A percentile compares a stretch with the other conserved stretches of the same genome.
phyloP scores from a whole-genome alignment of 441 rosid species.

The Erodium trifolium region DNA sequence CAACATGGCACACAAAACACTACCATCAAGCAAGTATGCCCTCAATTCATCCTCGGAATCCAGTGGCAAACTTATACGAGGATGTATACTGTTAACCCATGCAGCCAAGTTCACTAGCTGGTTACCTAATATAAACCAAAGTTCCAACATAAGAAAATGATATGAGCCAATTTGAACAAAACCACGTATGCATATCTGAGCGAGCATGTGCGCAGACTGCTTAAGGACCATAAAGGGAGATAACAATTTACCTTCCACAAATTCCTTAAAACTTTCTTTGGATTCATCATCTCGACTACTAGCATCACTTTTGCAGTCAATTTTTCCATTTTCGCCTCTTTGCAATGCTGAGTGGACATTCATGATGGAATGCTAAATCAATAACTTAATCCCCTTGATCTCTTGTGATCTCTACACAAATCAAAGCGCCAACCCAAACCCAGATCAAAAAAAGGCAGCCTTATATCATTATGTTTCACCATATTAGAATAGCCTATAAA shows the following conservation, averaged over 20 bases:
- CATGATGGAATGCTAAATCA: slow-evolving; percentile 26
- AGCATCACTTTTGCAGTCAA: too few relatives aligned
- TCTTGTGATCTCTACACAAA: slow-evolving; percentile 16
- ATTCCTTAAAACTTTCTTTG: slow-evolving; percentile 29
- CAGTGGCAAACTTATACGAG: slow-evolving; percentile 35
- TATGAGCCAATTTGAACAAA: slow-evolving; percentile 5
- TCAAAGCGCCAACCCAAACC: background rate
- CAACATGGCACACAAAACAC: slow-evolving; percentile 39
- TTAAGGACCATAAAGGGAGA: background rate
- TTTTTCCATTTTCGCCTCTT: slow-evolving; percentile 28
- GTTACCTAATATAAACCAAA: slow-evolving; percentile 34
- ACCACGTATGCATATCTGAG: too few relatives aligned
- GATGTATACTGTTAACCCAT: slow-evolving; percentile 46
- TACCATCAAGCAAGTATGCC: slow-evolving; percentile 42
- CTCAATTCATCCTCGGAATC: slow-evolving; percentile 45
- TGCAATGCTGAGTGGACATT: slow-evolving; percentile 20
- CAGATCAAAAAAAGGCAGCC: background rate
- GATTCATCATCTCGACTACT: slow-evolving; percentile 24
- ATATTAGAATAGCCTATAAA: background rate
- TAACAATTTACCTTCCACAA: slow-evolving; percentile 29
- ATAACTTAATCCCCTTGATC: slow-evolving; percentile 13
- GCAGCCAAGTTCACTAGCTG: slow-evolving; percentile 32
- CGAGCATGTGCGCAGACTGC: background rate
- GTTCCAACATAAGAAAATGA: slow-evolving; percentile 12
- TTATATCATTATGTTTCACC: background rate